Percentiles rank a stretch among this genome's conserved stretches.
Evolutionary conservation across 345 rosid genomes (phyloP).

Genomic region (Hibiscus trionum): DNA sequence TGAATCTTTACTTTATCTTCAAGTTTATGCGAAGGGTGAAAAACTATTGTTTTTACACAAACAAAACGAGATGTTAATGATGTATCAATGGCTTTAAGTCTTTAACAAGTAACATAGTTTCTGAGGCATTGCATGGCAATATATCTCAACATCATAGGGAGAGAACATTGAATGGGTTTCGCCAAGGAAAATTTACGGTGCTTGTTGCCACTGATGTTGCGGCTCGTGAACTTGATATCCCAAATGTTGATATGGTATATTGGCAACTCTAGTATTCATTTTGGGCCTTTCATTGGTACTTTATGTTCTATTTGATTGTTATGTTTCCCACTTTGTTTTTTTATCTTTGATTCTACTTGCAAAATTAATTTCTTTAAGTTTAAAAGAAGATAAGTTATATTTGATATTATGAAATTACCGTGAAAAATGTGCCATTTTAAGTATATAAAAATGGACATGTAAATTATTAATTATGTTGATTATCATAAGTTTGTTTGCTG

Average conservation of each 20-base stretch:
- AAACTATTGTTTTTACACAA: too few species aligned
- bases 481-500: background rate
- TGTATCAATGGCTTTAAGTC: constrained; percentile 63
- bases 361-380: background rate
- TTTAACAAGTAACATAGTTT: constrained; percentile 66
- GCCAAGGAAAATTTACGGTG: constrained; percentile 93
- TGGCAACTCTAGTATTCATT: too few species aligned
- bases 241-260: too few species aligned
- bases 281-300: too few species aligned
- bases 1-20: too few species aligned
- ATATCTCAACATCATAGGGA: constrained; percentile 97
- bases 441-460: background rate
- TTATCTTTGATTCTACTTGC: too few species aligned
- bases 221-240: too few species aligned
- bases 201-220: constrained; percentile 98
- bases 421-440: background rate
- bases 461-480: background rate
- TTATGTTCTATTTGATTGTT: too few species aligned
- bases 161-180: constrained; percentile 82
- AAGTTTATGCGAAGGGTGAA: too few species aligned
- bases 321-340: too few species aligned
- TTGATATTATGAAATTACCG: background rate
- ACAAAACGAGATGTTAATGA: constrained; percentile 62
- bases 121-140: constrained; percentile 96
- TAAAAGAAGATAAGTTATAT: background rate